Conservation (phyloP, 2,329 filamentous ascomycete genomes). For the Diplodia seriata region DNA sequence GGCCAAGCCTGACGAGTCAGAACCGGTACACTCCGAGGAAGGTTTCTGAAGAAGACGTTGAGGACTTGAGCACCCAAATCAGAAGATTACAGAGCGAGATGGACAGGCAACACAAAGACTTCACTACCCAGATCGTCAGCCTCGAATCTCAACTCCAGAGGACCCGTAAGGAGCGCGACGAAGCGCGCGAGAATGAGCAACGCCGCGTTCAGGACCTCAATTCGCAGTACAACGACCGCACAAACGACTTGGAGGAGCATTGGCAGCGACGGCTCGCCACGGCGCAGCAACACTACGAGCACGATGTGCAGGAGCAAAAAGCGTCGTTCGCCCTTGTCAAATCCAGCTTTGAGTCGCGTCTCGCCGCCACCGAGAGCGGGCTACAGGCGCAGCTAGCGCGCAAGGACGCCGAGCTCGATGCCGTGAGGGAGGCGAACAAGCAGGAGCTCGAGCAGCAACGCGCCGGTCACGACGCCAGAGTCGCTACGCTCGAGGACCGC, state of each 20-base stretch:
- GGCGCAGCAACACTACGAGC: slow-evolving; percentile 17
- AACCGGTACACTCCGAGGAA: background rate
- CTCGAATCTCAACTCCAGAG: slow-evolving; percentile 22
- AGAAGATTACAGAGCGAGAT: slow-evolving; percentile 2
- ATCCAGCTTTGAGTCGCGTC: slow-evolving; percentile 24
- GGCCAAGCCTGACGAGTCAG: too few species aligned
- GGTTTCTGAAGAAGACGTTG: background rate
- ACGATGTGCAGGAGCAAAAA: slow-evolving; percentile 25
- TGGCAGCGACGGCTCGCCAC: slow-evolving; percentile 17
- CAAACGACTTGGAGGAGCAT: slow-evolving; percentile 15
- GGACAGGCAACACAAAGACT: slow-evolving; percentile 3
- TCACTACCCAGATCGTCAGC: slow-evolving; percentile 4
- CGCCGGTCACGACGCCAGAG: slow-evolving; percentile 21
- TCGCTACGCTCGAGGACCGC: slow-evolving; percentile 6
- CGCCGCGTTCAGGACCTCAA: slow-evolving; percentile 14
- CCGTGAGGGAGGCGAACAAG: background rate
- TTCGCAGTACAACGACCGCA: slow-evolving; percentile 15
- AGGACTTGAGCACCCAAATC: slow-evolving; percentile 17
- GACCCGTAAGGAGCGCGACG: slow-evolving; percentile 4
- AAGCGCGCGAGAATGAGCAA: slow-evolving; percentile 28
- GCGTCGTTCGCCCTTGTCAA: slow-evolving; percentile 25
- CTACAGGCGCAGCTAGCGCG: slow-evolving; percentile 23
- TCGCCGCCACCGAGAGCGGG: slow-evolving; percentile 23
- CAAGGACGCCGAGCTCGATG: slow-evolving; percentile 28
- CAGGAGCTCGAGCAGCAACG: slow-evolving; percentile 29